A percentile compares a stretch with the other conserved stretches of the same genome.
Evolutionary conservation across 495 filamentous ascomycete species (phyloP).

Genomic region (Talaromyces stipitatus): DNA sequence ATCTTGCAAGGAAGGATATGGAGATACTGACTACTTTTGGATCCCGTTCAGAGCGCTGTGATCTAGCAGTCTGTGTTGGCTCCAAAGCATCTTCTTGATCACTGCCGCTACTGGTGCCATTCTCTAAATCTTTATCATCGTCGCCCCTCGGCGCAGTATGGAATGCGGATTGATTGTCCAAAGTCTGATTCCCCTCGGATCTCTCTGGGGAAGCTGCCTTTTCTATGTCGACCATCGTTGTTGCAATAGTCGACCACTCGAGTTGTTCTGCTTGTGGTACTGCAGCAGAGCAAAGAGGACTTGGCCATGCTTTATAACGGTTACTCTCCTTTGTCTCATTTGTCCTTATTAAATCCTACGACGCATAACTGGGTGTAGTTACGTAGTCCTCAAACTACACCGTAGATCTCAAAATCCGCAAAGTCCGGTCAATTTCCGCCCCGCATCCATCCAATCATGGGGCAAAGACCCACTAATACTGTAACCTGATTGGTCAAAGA

Average conservation of each 20-base stretch:
- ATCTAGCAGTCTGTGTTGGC: neutral
- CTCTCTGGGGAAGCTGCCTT: neutral
- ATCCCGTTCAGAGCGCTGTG: slow-evolving; percentile 5
- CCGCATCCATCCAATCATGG: no score
- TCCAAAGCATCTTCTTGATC: neutral
- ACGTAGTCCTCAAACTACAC: neutral
- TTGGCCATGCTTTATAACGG: neutral
- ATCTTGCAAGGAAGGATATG: neutral
- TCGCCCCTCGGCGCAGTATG: neutral
- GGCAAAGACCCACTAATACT: neutral
- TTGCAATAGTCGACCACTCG: no score
- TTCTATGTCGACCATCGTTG: slow-evolving; percentile 2
- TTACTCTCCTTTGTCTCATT: no score
- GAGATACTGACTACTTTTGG: neutral
- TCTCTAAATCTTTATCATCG: neutral
- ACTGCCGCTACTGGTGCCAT: neutral
- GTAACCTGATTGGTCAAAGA: neutral
- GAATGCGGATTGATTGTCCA: neutral
- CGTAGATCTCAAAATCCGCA: no score
- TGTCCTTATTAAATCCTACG: no score
- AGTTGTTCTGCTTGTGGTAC: neutral
- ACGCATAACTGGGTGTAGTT: neutral
- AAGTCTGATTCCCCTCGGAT: neutral
- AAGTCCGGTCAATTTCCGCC: no score
- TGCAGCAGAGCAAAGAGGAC: neutral